Conservation (phyloP, 805 yeast genomes). For the Saturnispora ahearnii region DNA sequence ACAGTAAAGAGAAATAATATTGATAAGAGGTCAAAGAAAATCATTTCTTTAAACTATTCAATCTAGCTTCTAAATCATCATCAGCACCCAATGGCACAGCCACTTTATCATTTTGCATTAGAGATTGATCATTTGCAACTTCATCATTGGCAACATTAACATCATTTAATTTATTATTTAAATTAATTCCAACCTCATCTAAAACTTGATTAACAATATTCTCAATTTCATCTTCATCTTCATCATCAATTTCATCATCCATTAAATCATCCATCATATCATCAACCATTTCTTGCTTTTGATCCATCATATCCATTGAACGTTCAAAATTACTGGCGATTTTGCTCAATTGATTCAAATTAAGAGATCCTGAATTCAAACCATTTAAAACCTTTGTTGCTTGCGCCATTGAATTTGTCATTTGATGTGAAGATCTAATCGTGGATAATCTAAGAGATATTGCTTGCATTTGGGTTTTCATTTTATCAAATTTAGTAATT, state of each 20-base stretch:
- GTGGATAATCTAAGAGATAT: slow-evolving; percentile 86
- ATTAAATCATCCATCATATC: slow-evolving; percentile 95
- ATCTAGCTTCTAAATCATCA: slow-evolving; percentile 82
- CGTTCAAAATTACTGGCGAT: slow-evolving; percentile 94
- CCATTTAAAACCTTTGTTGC: slow-evolving; percentile 79
- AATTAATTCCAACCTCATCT: slow-evolving; percentile 92
- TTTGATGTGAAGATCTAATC: slow-evolving; percentile 87
- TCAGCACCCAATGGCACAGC: slow-evolving; percentile 43
- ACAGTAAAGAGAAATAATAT: not conserved
- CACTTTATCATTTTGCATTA: slow-evolving; percentile 1
- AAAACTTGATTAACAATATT: slow-evolving; percentile 85
- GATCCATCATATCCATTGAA: slow-evolving; percentile 95
- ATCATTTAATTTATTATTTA: slow-evolving; percentile 38
- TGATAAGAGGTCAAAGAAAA: not conserved
- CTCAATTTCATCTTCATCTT: slow-evolving; percentile 77
- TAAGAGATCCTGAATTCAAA: slow-evolving; percentile 77
- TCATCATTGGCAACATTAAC: slow-evolving; percentile 1
- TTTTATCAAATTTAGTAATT: slow-evolving; percentile 78
- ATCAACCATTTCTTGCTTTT: slow-evolving; percentile 97
- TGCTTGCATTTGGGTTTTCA: slow-evolving; percentile 95
- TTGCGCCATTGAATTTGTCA: slow-evolving; percentile 90
- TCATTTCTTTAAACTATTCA: slow-evolving; percentile 66
- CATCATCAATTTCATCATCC: slow-evolving; percentile 81
- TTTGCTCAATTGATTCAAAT: slow-evolving; percentile 76
- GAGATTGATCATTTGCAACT: slow-evolving; percentile 30